Conservation (phyloP, 2,329 filamentous ascomycete species). For the Davidsoniella neocaledoniae region DNA sequence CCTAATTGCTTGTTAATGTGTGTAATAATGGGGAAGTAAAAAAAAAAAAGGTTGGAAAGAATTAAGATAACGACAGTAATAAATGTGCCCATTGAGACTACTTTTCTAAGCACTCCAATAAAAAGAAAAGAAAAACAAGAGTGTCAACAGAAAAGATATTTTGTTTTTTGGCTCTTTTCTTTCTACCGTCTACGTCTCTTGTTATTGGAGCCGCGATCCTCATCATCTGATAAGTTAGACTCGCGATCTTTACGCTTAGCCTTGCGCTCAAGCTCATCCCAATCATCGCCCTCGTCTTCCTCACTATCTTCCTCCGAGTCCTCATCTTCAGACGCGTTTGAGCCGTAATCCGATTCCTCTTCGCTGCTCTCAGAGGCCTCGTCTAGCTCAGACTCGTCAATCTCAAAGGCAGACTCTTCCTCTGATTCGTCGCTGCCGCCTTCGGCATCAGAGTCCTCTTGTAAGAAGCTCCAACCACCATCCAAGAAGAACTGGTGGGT, state of each 20-base stretch:
- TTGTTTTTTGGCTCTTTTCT: slow-evolving; percentile 18
- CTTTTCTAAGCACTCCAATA: slow-evolving; percentile 1
- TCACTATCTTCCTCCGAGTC: slow-evolving; percentile 49
- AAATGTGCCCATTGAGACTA: slow-evolving; percentile 5
- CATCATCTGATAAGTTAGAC: slow-evolving; percentile 39
- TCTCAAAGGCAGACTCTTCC: slow-evolving; percentile 84
- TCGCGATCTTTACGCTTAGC: slow-evolving; percentile 69
- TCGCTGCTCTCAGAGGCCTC: slow-evolving; percentile 61
- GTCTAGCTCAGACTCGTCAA: slow-evolving; percentile 71
- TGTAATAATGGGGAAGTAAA: slow-evolving; percentile 2
- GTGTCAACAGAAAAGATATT: background rate
- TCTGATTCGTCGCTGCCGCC: slow-evolving; percentile 53
- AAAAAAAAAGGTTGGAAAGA: slow-evolving; percentile 2
- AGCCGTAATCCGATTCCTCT: slow-evolving; percentile 85
- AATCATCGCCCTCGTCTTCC: slow-evolving; percentile 70
- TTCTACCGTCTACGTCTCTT: slow-evolving; percentile 26
- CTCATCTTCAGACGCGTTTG: slow-evolving; percentile 69
- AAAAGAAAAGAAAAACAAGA: slow-evolving; percentile 5
- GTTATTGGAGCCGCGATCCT: slow-evolving; percentile 49
- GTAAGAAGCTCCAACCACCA: slow-evolving; percentile 87
- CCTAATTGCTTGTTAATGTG: background rate
- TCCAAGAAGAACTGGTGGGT: slow-evolving; percentile 91
- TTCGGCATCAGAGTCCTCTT: slow-evolving; percentile 74
- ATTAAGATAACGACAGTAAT: slow-evolving; percentile 1
- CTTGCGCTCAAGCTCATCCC: slow-evolving; percentile 89